Base-by-base conservation (phyloP, 179 eudicot species). In the Monotropa hypopitys region DNA sequence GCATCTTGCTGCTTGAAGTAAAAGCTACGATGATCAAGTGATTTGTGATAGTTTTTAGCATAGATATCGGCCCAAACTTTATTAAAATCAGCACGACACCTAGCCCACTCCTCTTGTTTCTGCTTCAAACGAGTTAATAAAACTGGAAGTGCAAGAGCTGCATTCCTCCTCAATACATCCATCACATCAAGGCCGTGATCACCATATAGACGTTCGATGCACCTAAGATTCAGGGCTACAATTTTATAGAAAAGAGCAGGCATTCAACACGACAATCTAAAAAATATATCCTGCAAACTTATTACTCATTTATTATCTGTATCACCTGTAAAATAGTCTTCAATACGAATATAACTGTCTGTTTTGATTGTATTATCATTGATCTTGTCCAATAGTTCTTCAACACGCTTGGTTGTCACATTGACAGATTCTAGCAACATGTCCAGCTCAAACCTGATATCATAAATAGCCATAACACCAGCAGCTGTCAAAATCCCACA, bases 21-120 rank as follows among this genome's bases (percentile, higher is more conserved):
- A 80, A 92, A 92, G 86, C 97, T 92, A n/a, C 96, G 85, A 73
- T 92, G 96, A 83, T 92, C 97, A 79, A 92, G 96, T 80, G 97
- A 92, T 80, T 92, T 92, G 80, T 82, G 89, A 80, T 92, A 91
- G 84, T 92, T 92, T 89, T 87, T 91, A 43, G 92, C 84, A 88
- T 91, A 91, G 59, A 89, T 86, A 70, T 88, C 96, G 65, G 90
- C 88, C 97, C 97, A 92, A 46, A 88, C 91, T 84, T 88, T 91
- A 85, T 89, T 92, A 80, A 87, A 89, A 84, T 92, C 96, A 74
- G 88, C 77, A 73, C 96, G 97, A 59, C 97, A 88, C 84, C 86
- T 91, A 21, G 89, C 87, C 97, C 96, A 92, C 85, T 91, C 97
- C 77, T 92, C 97, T 82, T 89, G 92, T 81, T 91, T 92, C 86